Evolutionary conservation across 805 yeast species (phyloP).

Genomic region (Yamadazyma kitorensis): DNA sequence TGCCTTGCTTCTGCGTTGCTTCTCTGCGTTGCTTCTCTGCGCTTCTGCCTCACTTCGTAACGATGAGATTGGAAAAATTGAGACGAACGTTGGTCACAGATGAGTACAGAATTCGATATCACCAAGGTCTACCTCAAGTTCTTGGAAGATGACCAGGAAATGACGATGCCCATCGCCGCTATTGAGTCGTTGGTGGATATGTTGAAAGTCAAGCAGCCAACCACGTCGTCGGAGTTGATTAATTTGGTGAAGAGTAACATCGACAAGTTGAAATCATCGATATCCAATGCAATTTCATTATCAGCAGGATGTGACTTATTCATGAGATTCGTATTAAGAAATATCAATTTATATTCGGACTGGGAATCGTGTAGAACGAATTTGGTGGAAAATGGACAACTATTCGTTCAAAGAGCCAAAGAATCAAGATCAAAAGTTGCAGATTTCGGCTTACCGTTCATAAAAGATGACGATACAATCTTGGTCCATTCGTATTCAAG

Average conservation of each 20-base stretch:
- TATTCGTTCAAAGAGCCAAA: conserved; percentile 89
- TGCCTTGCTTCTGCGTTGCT: too few relatives aligned
- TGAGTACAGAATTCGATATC: conserved; percentile 58
- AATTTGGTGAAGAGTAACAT: conserved; percentile 77
- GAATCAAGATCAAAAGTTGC: conserved; percentile 87
- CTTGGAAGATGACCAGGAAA: conserved; percentile 86
- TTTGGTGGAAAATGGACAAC: conserved; percentile 88
- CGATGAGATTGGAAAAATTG: too few relatives aligned
- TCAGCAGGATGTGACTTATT: conserved; percentile 98
- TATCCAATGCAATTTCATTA: conserved; percentile 87
- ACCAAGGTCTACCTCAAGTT: conserved; percentile 76
- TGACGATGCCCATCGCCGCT: conserved; percentile 99
- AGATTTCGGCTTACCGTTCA: conserved; percentile 80
- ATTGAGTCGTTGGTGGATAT: conserved; percentile 90
- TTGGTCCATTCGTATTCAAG: conserved; percentile 90
- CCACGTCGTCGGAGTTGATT: conserved; percentile 91
- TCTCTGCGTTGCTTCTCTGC: too few relatives aligned
- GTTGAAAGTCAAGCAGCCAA: conserved; percentile 77
- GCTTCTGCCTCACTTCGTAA: too few relatives aligned
- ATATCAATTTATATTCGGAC: conserved; percentile 82
- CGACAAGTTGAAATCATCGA: conserved; percentile 66
- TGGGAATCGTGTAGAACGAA: conserved; percentile 93
- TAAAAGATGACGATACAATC: conserved; percentile 88
- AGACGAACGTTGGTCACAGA: not conserved
- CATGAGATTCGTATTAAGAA: conserved; percentile 87